A percentile compares a stretch with the other conserved stretches of the same genome.
Evolutionary conservation across 2,329 filamentous ascomycete species (phyloP).

Genomic region (Nannizziopsis barbatae): DNA sequence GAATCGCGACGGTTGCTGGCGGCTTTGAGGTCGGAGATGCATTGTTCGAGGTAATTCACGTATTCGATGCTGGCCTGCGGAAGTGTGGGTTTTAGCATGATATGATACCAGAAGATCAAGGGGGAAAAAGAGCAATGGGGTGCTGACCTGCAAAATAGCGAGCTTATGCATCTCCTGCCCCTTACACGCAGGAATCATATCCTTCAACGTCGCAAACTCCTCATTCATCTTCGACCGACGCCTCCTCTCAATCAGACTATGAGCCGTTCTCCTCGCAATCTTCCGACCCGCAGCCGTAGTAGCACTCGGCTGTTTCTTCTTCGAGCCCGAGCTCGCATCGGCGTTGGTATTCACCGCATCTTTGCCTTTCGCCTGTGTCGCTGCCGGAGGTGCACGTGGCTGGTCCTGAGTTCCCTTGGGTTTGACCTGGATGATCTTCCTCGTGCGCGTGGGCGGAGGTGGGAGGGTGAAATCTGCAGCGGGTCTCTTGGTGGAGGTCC

Average conservation of each 20-base stretch:
- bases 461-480: conserved; percentile 60
- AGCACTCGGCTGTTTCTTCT: conserved; percentile 62
- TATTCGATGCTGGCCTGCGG: conserved; percentile 87
- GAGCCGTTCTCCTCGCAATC: conserved; percentile 89
- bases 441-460: conserved; percentile 78
- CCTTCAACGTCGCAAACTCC: conserved; percentile 85
- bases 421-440: conserved; percentile 99
- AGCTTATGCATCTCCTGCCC: conserved; percentile 96
- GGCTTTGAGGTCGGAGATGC: conserved; percentile 66
- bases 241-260: conserved; percentile 84
- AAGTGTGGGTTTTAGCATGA: background rate
- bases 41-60: conserved; percentile 84
- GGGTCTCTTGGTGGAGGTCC: conserved; percentile 31
- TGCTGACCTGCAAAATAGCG: conserved; percentile 85
- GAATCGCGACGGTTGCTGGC: conserved; percentile 22
- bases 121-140: background rate
- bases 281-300: conserved; percentile 77
- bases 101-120: conserved; percentile 1
- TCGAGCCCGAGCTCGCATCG: conserved; percentile 32
- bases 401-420: conserved; percentile 43
- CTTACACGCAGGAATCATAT: conserved; percentile 90
- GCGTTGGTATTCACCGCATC: conserved; percentile 14
- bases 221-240: conserved; percentile 97
- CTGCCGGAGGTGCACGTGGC: conserved; percentile 18
- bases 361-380: conserved; percentile 16